A percentile compares a stretch with the other conserved stretches of the same genome.
These are phyloP conservation scores for Fragaria nilgerrensis DNA, from an alignment of 306 rosid species.

Conservation along the genomic window DNA sequence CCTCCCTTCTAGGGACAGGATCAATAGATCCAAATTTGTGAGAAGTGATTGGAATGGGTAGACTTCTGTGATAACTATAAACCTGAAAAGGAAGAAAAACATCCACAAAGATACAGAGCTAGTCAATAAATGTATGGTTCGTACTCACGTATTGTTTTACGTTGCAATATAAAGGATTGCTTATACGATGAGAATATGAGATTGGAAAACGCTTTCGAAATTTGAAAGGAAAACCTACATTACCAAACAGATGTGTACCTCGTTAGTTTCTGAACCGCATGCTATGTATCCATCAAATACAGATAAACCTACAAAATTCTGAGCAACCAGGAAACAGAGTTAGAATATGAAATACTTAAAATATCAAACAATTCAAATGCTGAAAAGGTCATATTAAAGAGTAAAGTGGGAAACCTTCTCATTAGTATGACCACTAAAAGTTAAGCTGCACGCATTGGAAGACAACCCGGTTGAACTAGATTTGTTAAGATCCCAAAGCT, in stretches of 20 bases:
- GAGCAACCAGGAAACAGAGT: conserved; percentile 28
- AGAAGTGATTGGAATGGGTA: conserved; percentile 60
- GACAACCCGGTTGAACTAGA: conserved; percentile 40
- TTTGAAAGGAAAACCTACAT: not conserved
- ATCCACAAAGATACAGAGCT: not conserved
- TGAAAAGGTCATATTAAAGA: not conserved
- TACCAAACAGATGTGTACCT: conserved; percentile 36
- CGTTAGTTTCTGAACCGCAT: conserved; percentile 79
- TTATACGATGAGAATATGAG: not conserved
- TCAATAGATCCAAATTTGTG: conserved; percentile 50
- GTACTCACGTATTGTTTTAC: not conserved
- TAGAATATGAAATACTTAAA: conserved; percentile 15
- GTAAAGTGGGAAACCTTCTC: conserved; percentile 51
- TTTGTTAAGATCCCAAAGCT: conserved; percentile 73
- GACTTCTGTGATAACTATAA: conserved; percentile 56
- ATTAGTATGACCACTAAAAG: conserved; percentile 65
- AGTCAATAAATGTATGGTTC: not conserved
- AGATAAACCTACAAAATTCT: conserved; percentile 78
- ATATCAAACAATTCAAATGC: not conserved
- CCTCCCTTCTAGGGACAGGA: conserved; percentile 47
- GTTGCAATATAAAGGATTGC: not conserved
- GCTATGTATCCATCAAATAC: conserved; percentile 62
- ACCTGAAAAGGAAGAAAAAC: conserved; percentile 44
- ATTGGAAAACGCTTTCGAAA: not conserved
- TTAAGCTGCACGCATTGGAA: conserved; percentile 45